A percentile compares a stretch with the other conserved stretches of the same genome.
Conservation (phyloP, 106 monocot genomes). For the Dactylorhiza incarnata region DNA sequence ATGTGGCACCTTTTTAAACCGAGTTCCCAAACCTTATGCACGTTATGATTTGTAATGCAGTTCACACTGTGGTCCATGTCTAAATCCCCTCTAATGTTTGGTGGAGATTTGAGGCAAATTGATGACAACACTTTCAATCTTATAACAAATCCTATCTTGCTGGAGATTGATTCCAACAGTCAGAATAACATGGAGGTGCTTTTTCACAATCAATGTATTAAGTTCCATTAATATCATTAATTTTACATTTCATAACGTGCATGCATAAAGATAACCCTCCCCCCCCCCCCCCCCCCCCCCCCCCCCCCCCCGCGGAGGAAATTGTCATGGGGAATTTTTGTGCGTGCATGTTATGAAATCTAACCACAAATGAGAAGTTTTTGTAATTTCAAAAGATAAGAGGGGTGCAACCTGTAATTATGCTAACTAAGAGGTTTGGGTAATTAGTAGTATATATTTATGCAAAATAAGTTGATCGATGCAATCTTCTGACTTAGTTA, state of each 20-base stretch:
- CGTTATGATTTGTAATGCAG: conserved; percentile 28
- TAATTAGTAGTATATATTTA: too few species aligned
- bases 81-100: conserved; percentile 95
- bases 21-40: background rate
- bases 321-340: background rate
- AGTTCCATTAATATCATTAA: too few species aligned
- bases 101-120: conserved; percentile 76
- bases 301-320: too few species aligned
- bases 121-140: conserved; percentile 48
- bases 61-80: conserved; percentile 94
- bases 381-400: background rate
- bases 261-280: background rate
- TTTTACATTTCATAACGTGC: background rate
- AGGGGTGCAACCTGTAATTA: too few species aligned
- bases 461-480: background rate
- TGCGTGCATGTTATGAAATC: background rate
- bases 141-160: conserved; percentile 69
- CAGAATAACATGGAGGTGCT: conserved; percentile 77
- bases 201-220: background rate
- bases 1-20: background rate
- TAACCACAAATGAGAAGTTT: background rate
- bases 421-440: too few species aligned
- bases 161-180: conserved; percentile 81
- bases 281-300: too few species aligned
- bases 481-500: conserved; percentile 12